A percentile compares a stretch with the other conserved stretches of the same genome.
Conservation (phyloP, 345 rosid genomes). For the Arabis alpina region DNA sequence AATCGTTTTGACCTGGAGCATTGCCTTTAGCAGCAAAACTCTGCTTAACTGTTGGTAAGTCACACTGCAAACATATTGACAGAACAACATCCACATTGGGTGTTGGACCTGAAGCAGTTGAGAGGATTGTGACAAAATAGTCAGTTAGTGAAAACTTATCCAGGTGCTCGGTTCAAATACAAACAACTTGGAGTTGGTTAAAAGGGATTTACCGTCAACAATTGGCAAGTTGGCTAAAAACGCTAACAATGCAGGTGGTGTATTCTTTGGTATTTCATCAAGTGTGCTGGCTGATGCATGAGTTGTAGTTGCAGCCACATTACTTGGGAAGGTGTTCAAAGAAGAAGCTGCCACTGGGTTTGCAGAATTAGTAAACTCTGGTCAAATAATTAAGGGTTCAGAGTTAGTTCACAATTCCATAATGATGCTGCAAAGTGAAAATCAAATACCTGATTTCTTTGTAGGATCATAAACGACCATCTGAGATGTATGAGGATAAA, state of each 20-base stretch:
- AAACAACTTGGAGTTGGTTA: constrained; percentile 25
- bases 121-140: constrained; percentile 10
- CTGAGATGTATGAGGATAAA: constrained; percentile 71
- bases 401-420: constrained; percentile 1
- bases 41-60: constrained; percentile 55
- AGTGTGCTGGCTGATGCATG: constrained; percentile 52
- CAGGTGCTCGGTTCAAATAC: constrained; percentile 15
- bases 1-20: constrained; percentile 64
- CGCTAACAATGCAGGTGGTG: constrained; percentile 75
- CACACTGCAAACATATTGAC: constrained; percentile 88
- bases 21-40: constrained; percentile 50
- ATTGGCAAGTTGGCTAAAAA: constrained; percentile 78
- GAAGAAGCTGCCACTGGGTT: constrained; percentile 48
- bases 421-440: constrained; percentile 18
- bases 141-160: constrained; percentile 10
- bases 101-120: constrained; percentile 62
- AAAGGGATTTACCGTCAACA: constrained; percentile 63
- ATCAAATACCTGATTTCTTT: constrained; percentile 67
- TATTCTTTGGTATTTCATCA: constrained; percentile 75
- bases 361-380: constrained; percentile 50
- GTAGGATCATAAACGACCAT: constrained; percentile 75
- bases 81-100: constrained; percentile 81
- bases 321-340: constrained; percentile 50
- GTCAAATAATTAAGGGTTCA: constrained; percentile 29
- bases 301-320: constrained; percentile 44